Base-by-base conservation (phyloP, 257 asterid genomes). In the Lavandula angustifolia region DNA sequence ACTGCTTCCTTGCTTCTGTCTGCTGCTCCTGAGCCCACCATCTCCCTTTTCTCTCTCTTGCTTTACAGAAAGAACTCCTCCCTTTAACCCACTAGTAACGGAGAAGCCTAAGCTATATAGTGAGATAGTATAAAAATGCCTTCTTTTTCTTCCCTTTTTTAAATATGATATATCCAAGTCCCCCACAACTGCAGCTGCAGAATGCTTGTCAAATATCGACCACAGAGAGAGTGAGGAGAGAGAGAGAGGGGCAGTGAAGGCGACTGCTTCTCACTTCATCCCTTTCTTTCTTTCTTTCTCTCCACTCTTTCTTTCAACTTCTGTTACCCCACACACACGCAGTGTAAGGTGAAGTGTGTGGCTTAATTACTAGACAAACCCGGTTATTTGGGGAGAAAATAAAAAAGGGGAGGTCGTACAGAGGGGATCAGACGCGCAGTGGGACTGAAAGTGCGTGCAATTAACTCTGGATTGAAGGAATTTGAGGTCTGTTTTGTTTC, bases 1-100 rank as follows among this genome's bases (percentile, higher is more conserved):
- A 87, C 99, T 60, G 99, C 99, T 78, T 90, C 99, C 87, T 90
- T 94, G 96, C 97, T 90, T 73, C 99, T 89, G 81, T 94, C 97
- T 79, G 84, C 57, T 76, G 86, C 78, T 75, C 92, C 94, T 78
- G 99, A 94, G 89, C 99, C 99, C 95, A 94, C 99, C 99, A 94
- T 91, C 73, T 76, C 75, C 47, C 43, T 58, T 61, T 67, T 66
- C 65, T 60, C 46, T 48, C 69, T 31, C 46, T 73, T 27, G 46
- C 51, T 71, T 64, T 70, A 69, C 43, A 43, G 33, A 40, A n/a
- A 6, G 48, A n/a, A 10, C 37, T 65, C 46, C 60, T 48, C 35
- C 27, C 55, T 56, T 54, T 68, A 68, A 60, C 62, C 78, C 40
- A 27, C 43, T 42, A 37, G 2, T 11, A 57, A 56, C 14, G 16